These are phyloP conservation scores for Zasmidium cellare DNA, from an alignment of 2,329 filamentous ascomycete genomes.

Conservation along the genomic window DNA sequence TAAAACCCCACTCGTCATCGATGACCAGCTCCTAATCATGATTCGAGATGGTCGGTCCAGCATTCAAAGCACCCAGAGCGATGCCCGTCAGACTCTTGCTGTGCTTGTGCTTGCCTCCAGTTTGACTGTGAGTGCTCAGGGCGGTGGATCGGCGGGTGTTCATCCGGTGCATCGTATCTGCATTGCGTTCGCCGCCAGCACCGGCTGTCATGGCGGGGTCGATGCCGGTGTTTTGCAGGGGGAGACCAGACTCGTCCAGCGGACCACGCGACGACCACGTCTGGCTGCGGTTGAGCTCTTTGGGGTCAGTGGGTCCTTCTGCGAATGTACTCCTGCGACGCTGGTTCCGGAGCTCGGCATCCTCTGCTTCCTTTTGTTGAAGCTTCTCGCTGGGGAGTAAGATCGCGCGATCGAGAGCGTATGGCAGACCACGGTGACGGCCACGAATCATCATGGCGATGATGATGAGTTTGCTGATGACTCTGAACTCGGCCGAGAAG, in stretches of 20 bases:
- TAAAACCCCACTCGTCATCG: too few species aligned
- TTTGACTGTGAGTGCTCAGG: constrained; percentile 11
- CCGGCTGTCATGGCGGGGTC: constrained; percentile 19
- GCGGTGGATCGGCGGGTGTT: constrained; percentile 16
- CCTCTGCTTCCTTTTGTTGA: constrained; percentile 58
- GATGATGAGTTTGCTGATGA: constrained; percentile 66
- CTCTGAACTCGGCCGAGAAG: constrained; percentile 78
- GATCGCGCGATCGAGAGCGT: constrained; percentile 69
- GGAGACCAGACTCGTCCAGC: constrained; percentile 30
- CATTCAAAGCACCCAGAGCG: constrained; percentile 27
- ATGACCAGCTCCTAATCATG: constrained; percentile 1
- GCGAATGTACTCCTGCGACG: constrained; percentile 28
- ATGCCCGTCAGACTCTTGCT: constrained; percentile 27
- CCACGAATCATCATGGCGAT: constrained; percentile 68
- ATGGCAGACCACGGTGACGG: constrained; percentile 64
- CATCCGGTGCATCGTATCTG: constrained; percentile 12
- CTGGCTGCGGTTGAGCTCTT: constrained; percentile 10
- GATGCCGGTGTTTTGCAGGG: constrained; percentile 21
- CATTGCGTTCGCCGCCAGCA: constrained; percentile 17
- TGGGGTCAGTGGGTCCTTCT: constrained; percentile 11
- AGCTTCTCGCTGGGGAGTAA: constrained; percentile 66
- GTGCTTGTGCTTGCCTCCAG: constrained; percentile 14
- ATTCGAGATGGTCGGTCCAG: constrained; percentile 28
- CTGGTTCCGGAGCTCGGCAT: constrained; percentile 33
- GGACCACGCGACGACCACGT: constrained; percentile 27